Conservation (phyloP, 768 basidiomycete species). For the Podaxis sp. region DNA sequence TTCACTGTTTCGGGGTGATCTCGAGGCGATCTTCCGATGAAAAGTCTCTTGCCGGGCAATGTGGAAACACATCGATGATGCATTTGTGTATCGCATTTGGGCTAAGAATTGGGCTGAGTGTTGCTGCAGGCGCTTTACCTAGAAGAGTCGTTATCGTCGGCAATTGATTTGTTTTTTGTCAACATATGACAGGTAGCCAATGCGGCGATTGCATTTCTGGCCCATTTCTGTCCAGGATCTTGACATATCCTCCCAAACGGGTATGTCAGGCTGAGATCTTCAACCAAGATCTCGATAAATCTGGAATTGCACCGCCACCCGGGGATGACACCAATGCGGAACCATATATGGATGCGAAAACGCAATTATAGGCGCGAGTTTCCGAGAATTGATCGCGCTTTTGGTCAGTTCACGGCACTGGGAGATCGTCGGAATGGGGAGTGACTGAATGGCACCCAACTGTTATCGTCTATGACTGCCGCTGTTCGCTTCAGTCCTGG, state of each 20-base stretch:
- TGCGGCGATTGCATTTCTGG: constrained; percentile 30
- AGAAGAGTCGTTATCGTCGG: not conserved
- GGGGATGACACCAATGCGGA: constrained; percentile 20
- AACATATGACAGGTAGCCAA: constrained; percentile 15
- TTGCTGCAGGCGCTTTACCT: not conserved
- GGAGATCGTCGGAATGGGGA: constrained; percentile 3
- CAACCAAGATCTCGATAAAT: constrained; percentile 18
- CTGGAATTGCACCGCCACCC: constrained; percentile 20
- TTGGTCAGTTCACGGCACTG: constrained; percentile 3
- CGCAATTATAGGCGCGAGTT: constrained; percentile 19
- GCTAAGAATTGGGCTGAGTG: not conserved
- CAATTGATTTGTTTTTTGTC: not conserved
- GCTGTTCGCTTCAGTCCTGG: constrained; percentile 4
- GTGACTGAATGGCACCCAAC: not conserved
- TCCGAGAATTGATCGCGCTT: constrained; percentile 15
- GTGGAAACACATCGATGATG: constrained; percentile 3
- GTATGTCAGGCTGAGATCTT: constrained; percentile 20
- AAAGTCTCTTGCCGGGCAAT: not conserved
- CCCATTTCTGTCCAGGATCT: constrained; percentile 15
- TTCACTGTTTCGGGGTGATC: constrained; percentile 28
- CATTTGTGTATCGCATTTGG: not conserved
- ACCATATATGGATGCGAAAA: constrained; percentile 18
- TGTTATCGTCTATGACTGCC: not conserved
- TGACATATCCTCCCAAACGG: constrained; percentile 16
- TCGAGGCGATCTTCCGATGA: constrained; percentile 25